Percentiles rank a stretch among this genome's conserved stretches.
Conservation (phyloP, 129 eudicot genomes). For the Flaveria sonorensis region DNA sequence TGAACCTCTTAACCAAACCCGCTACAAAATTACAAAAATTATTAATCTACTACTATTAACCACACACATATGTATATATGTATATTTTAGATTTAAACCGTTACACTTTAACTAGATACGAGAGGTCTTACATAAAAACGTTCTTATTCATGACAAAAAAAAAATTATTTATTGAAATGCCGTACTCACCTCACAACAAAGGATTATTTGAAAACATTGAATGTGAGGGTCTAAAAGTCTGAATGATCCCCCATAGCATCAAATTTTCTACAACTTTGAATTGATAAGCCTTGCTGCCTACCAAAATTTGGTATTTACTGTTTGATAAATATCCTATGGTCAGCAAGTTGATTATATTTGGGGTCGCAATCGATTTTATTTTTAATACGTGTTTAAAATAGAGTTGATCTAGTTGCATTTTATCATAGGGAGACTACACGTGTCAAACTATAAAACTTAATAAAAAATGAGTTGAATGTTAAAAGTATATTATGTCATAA, state of each 20-base stretch:
- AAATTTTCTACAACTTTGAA: conserved; percentile 26
- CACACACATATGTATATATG: no score
- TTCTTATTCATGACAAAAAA: no score
- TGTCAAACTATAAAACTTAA: neutral
- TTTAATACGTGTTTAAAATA: neutral
- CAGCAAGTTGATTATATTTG: neutral
- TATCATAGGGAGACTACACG: neutral
- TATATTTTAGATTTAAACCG: no score
- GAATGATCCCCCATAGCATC: neutral
- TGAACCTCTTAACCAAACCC: no score
- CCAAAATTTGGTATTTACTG: conserved; percentile 29
- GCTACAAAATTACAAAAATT: no score
- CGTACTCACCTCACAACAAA: no score
- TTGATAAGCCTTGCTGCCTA: conserved; percentile 8
- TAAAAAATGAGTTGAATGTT: neutral
- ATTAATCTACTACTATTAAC: no score
- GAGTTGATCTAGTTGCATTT: neutral
- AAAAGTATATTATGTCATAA: neutral
- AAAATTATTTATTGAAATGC: no score
- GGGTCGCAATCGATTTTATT: neutral
- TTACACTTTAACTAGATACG: no score
- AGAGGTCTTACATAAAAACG: no score
- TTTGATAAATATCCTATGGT: neutral
- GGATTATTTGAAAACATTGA: no score
- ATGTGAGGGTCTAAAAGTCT: neutral